Base-by-base conservation (phyloP, 129 eudicot species). In the Apium graveolens region DNA sequence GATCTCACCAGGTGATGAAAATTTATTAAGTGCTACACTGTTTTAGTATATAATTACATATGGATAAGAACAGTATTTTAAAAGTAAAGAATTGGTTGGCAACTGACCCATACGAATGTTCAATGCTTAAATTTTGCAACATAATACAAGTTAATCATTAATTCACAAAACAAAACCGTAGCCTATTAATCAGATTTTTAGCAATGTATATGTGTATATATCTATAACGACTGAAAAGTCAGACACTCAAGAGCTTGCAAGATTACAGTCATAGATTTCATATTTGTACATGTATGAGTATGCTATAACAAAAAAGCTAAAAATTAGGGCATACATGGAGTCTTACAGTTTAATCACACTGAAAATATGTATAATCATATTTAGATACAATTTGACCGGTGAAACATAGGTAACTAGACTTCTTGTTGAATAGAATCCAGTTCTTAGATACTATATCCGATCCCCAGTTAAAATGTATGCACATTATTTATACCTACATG, bases 111-210 rank as follows among this genome's bases (percentile, higher is more conserved):
- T 17, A 49, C 18, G n/a, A 17, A 49, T 17, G 55, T 48, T 4
- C 7, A 0, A 3, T 8, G 68, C 68, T 60, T n/a, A n/a, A 60
- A 60, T 60, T 60, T 60, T 60, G 68, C 32, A 60, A 60, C 16
- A 26, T 60, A 1, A 39, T 73, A 27, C 0, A 73, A 24, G 48
- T n/a, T 41, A 68, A 68, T 29, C 73, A 68, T 35, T 60, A n/a
- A 41, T 24, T 24, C 13, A 42, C 5, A 45, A 63, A 75, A 63
- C 44, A 16, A 35, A 74, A 74, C 83, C 69, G 53, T 63, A 70
- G 37, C 35, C 37, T 32, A 20, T 10, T 10, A 38, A 13, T 45
- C 34, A 43, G 31, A 4, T 42, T 18, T 27, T 43, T 21, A 32
- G 17, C 34, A 37, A 14, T 57, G 63, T 26, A 5, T 20, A 18